Evolutionary conservation across 176 grass and related monocot genomes (phyloP).

Genomic region (Leersia perrieri): DNA sequence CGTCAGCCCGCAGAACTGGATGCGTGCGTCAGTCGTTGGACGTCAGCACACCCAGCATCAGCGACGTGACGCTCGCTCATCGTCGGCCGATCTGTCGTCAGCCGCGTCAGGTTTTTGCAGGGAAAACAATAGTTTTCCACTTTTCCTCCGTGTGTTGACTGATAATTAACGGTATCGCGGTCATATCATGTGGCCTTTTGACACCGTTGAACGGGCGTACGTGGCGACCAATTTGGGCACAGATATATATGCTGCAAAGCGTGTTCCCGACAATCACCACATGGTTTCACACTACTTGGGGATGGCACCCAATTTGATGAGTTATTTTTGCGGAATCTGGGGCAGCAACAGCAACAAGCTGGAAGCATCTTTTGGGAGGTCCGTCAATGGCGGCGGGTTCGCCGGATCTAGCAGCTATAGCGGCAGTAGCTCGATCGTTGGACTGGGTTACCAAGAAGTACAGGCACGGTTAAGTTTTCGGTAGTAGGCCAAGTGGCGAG

Average conservation of each 20-base stretch:
- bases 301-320: not conserved
- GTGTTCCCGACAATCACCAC: not conserved
- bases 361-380: not conserved
- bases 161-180: not conserved
- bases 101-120: no score
- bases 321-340: not conserved
- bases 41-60: slow-evolving; percentile 21
- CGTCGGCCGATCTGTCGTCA: no score
- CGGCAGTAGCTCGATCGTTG: no score
- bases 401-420: not conserved
- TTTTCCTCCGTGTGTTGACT: no score
- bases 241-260: no score
- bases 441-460: no score
- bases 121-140: no score
- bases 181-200: not conserved
- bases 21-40: not conserved
- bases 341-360: not conserved
- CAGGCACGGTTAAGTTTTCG: no score
- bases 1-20: no score
- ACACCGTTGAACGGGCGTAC: not conserved
- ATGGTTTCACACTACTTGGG: slow-evolving; percentile 2
- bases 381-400: not conserved
- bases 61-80: not conserved
- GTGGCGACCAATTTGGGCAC: not conserved
- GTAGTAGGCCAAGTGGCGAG: no score